A percentile compares a stretch with the other conserved stretches of the same genome.
phyloP scores from a whole-genome alignment of 768 basidiomycete species.

The Chlorophyllum brunneum region DNA sequence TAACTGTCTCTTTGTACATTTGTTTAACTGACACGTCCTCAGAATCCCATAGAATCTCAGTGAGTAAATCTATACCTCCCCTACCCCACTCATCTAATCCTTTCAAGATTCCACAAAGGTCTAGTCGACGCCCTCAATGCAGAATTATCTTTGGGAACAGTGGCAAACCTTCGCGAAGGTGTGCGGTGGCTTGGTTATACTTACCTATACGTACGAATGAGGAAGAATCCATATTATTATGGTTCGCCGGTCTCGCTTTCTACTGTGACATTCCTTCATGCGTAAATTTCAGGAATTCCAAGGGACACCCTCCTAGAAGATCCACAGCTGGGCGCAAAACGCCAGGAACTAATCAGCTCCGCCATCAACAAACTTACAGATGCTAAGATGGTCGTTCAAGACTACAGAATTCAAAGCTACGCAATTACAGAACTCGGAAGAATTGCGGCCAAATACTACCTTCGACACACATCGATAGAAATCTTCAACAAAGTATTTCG shows the following conservation, averaged over 20 bases:
- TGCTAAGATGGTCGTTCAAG: conserved; percentile 80
- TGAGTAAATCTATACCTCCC: conserved; percentile 30
- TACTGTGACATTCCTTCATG: conserved; percentile 10
- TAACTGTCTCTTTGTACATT: not conserved
- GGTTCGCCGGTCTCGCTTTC: conserved; percentile 39
- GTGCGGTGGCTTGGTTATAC: conserved; percentile 97
- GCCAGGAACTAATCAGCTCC: conserved; percentile 58
- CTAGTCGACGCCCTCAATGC: conserved; percentile 92
- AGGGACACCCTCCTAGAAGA: conserved; percentile 68
- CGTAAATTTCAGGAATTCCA: conserved; percentile 53
- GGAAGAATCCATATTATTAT: conserved; percentile 83
- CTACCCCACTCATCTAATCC: conserved; percentile 4
- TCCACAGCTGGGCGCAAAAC: conserved; percentile 65
- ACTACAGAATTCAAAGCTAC: conserved; percentile 54
- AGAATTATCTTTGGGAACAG: conserved; percentile 92
- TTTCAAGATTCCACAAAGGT: conserved; percentile 67
- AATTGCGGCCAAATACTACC: conserved; percentile 96
- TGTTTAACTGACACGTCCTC: not conserved
- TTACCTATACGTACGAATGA: conserved; percentile 94
- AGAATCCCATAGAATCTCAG: conserved; percentile 98
- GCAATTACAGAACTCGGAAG: conserved; percentile 87
- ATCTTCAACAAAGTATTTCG: conserved; percentile 79
- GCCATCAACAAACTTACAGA: conserved; percentile 67
- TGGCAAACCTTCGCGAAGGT: conserved; percentile 80
- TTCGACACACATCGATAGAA: conserved; percentile 80